A percentile compares a stretch with the other conserved stretches of the same genome.
Evolutionary conservation across 805 yeast species (phyloP).

Genomic region (Yarrowia sp.): DNA sequence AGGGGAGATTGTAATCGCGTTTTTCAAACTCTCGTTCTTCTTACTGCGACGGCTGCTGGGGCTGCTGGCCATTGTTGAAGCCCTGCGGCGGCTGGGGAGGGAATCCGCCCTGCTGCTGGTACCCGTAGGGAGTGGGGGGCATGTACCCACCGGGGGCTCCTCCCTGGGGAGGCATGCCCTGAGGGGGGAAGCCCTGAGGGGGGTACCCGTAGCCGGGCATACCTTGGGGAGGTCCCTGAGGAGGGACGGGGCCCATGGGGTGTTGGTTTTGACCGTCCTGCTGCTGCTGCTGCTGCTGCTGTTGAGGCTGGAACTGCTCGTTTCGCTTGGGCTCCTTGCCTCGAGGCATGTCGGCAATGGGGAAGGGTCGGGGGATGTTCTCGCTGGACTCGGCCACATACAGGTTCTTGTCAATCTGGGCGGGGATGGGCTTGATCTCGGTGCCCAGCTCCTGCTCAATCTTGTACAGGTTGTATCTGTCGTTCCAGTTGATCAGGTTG

Average conservation of each 20-base stretch:
- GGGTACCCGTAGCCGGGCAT: slow-evolving; percentile 41
- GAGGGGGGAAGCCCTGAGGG: slow-evolving; percentile 38
- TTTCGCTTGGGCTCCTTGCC: slow-evolving; percentile 42
- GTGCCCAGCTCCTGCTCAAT: slow-evolving; percentile 98
- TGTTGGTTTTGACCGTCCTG: slow-evolving; percentile 40
- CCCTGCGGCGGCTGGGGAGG: slow-evolving; percentile 39
- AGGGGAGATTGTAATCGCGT: slow-evolving; percentile 21
- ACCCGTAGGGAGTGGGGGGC: slow-evolving; percentile 38
- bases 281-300: slow-evolving; percentile 28
- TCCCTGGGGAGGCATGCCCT: slow-evolving; percentile 41
- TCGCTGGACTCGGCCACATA: slow-evolving; percentile 73
- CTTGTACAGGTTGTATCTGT: slow-evolving; percentile 88
- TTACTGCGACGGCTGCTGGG: slow-evolving; percentile 38
- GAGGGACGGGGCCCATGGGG: slow-evolving; percentile 20
- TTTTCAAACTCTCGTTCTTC: slow-evolving; percentile 19
- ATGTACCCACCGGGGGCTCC: slow-evolving; percentile 26
- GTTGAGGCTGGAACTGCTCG: slow-evolving; percentile 38
- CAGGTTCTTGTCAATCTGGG: slow-evolving; percentile 84
- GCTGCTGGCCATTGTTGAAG: slow-evolving; percentile 38
- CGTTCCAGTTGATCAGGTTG: slow-evolving; percentile 95
- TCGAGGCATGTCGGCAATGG: slow-evolving; percentile 58
- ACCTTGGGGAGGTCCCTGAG: slow-evolving; percentile 36
- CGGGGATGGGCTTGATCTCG: slow-evolving; percentile 95
- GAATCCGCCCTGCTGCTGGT: slow-evolving; percentile 26
- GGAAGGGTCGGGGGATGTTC: slow-evolving; percentile 88